These are phyloP conservation scores for Xylaria sp. DNA, from an alignment of 2,329 filamentous ascomycete genomes.

Conservation along the genomic window DNA sequence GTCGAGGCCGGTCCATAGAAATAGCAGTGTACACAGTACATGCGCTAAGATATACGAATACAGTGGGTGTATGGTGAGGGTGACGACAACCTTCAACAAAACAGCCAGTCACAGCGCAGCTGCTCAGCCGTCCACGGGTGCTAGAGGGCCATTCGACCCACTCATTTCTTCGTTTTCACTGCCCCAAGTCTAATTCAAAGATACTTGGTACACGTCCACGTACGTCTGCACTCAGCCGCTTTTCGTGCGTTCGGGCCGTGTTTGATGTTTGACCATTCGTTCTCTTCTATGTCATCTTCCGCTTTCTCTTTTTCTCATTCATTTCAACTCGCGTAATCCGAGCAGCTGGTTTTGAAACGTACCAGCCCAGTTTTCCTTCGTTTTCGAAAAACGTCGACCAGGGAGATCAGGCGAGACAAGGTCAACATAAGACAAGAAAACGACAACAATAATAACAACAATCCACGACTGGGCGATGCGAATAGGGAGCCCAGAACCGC, in stretches of 20 bases:
- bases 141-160: neutral
- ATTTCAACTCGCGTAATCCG: neutral
- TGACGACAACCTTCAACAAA: constrained; percentile 1
- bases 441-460: neutral
- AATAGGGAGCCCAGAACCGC: constrained; percentile 4
- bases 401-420: neutral
- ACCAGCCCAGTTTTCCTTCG: neutral
- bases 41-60: too few relatives aligned
- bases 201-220: constrained; percentile 1
- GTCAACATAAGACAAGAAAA: neutral
- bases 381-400: neutral
- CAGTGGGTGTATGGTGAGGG: neutral
- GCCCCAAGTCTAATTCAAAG: neutral
- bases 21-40: too few relatives aligned
- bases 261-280: constrained; percentile 7
- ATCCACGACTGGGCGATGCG: neutral
- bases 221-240: constrained; percentile 12
- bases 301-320: neutral
- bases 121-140: neutral
- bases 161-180: constrained; percentile 1
- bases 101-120: neutral
- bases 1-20: too few relatives aligned
- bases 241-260: neutral
- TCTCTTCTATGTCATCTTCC: constrained; percentile 3
- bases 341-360: neutral